Conservation (phyloP, 331 rosid genomes). For the Rhamnella rubrinervis region DNA sequence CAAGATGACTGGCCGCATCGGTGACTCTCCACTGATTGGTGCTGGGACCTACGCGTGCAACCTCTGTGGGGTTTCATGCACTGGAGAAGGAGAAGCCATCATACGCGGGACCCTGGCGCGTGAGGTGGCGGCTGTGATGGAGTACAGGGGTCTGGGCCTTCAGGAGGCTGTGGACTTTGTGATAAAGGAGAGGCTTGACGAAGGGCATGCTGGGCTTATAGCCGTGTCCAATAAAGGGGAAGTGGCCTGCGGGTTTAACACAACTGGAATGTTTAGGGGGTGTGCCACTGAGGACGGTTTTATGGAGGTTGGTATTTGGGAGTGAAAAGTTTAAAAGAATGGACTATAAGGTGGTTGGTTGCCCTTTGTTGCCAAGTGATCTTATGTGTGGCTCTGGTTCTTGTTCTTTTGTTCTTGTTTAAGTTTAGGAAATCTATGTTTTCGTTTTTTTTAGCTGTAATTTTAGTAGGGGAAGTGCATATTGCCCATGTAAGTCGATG, state of each 20-base stretch:
- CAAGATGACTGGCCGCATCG: conserved; percentile 76
- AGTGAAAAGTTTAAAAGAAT: conserved; percentile 6
- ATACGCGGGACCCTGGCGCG: conserved; percentile 90
- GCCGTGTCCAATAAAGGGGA: conserved; percentile 81
- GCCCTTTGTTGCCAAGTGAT: too few species aligned
- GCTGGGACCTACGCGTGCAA: conserved; percentile 90
- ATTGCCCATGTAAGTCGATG: not conserved
- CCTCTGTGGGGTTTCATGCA: conserved; percentile 86
- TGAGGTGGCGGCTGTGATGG: conserved; percentile 94
- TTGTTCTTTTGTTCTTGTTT: too few species aligned
- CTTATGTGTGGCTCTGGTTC: too few species aligned
- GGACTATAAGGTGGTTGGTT: too few species aligned
- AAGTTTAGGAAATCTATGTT: not conserved
- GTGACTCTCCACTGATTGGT: conserved; percentile 86
- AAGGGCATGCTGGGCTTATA: conserved; percentile 82
- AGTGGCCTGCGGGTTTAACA: conserved; percentile 79
- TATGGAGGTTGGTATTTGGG: conserved; percentile 94
- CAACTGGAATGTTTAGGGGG: conserved; percentile 85
- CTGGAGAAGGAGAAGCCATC: conserved; percentile 94
- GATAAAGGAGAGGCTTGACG: conserved; percentile 65
- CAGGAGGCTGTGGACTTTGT: conserved; percentile 80
- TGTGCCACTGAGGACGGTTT: conserved; percentile 79
- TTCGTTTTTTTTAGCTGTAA: not conserved
- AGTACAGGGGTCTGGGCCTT: conserved; percentile 71
- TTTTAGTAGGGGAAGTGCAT: not conserved